These are phyloP conservation scores for Termitomyces sp. DNA, from an alignment of 768 basidiomycete species.

Conservation along the genomic window DNA sequence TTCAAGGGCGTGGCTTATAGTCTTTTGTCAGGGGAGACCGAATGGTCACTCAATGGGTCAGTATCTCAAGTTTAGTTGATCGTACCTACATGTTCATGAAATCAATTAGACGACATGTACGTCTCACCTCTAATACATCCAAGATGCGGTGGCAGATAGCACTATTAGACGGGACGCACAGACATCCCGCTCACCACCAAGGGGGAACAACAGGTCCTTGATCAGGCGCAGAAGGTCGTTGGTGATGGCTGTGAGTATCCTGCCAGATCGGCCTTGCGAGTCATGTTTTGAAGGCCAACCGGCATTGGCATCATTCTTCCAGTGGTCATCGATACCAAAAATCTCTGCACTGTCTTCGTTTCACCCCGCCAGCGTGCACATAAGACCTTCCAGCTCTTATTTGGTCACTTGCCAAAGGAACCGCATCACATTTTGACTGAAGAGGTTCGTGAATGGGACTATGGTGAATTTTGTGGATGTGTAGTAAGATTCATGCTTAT, in stretches of 20 bases:
- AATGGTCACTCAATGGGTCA: slow-evolving; percentile 88
- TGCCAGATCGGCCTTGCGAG: background rate
- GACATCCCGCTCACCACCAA: slow-evolving; percentile 84
- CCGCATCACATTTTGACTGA: slow-evolving; percentile 62
- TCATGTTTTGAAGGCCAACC: background rate
- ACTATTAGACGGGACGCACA: slow-evolving; percentile 69
- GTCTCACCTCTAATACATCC: slow-evolving; percentile 15
- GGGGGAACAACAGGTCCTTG: slow-evolving; percentile 69
- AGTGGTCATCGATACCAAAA: slow-evolving; percentile 78
- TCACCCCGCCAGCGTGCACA: slow-evolving; percentile 89
- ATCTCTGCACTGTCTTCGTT: slow-evolving; percentile 70
- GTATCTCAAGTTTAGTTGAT: slow-evolving; percentile 16
- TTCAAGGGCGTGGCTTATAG: background rate
- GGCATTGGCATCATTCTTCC: background rate
- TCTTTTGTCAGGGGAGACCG: slow-evolving; percentile 70
- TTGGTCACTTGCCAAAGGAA: slow-evolving; percentile 35
- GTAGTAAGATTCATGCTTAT: background rate
- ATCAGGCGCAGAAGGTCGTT: slow-evolving; percentile 62
- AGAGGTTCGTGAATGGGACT: slow-evolving; percentile 82
- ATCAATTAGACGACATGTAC: slow-evolving; percentile 55
- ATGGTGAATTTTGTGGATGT: slow-evolving; percentile 34
- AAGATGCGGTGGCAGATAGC: background rate
- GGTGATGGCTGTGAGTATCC: slow-evolving; percentile 68
- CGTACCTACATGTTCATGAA: background rate
- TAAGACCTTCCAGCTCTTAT: slow-evolving; percentile 81